phyloP scores from a whole-genome alignment of 441 rosid genomes.

The Gossypium schwendimanii region DNA sequence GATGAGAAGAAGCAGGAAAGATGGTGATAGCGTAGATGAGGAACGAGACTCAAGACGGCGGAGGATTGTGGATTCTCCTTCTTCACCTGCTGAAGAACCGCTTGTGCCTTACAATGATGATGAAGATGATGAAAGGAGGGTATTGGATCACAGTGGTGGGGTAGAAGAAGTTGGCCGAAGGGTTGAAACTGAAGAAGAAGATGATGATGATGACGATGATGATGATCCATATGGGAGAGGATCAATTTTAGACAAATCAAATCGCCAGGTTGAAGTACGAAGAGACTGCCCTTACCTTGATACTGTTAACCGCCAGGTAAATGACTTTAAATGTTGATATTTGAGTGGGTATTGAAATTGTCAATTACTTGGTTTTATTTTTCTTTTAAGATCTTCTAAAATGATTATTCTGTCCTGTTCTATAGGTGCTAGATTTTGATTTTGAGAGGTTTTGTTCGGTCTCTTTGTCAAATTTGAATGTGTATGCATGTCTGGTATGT shows the following conservation, averaged over 20 bases:
- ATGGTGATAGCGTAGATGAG: slow-evolving; percentile 25
- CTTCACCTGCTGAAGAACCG: slow-evolving; percentile 51
- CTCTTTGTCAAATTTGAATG: slow-evolving; percentile 78
- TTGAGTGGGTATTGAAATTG: not conserved
- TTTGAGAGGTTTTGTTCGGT: slow-evolving; percentile 94
- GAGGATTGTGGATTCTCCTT: slow-evolving; percentile 30
- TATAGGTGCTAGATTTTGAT: slow-evolving; percentile 94
- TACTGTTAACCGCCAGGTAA: slow-evolving; percentile 89
- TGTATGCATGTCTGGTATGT: slow-evolving; percentile 87
- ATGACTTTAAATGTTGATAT: not conserved
- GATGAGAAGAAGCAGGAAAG: slow-evolving; percentile 49
- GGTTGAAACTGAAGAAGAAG: slow-evolving; percentile 27
- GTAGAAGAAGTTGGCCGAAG: slow-evolving; percentile 19
- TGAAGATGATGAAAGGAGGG: slow-evolving; percentile 34
- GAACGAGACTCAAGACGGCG: slow-evolving; percentile 44
- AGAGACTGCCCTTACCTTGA: slow-evolving; percentile 94
- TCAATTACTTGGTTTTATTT: not conserved
- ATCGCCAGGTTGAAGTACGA: slow-evolving; percentile 58
- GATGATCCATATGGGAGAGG: slow-evolving; percentile 24
- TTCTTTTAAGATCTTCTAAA: slow-evolving; percentile 7
- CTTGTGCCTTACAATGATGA: slow-evolving; percentile 67
- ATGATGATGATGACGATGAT: slow-evolving; percentile 21
- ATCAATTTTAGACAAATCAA: slow-evolving; percentile 24
- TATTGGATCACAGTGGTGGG: slow-evolving; percentile 7
- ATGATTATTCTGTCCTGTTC: not conserved